Evolutionary conservation across 75 land plant genomes (phyloP), one percentile per base, ranked within the genome.

Genomic region (Ceratopteris richardii): DNA sequence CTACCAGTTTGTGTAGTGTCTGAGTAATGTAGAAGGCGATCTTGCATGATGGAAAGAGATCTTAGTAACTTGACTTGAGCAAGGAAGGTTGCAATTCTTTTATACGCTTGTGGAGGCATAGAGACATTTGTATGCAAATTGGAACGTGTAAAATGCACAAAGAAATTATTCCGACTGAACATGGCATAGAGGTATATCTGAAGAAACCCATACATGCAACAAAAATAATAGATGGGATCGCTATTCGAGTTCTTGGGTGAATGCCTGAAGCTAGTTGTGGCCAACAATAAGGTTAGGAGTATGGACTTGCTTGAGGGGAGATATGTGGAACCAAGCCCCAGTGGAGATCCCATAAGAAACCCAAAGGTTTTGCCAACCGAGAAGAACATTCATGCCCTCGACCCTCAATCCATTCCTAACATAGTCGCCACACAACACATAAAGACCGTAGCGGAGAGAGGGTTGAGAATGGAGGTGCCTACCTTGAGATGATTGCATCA

Each of bases 311-410:
- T 95, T 37, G 92, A 95, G 66, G 99, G 99, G 18, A 87, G 68
- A 37, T 95, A 77, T 67, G 99, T 95, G 1, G 88, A 83, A 64
- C 99, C 99, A 14, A 97, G 99, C 7, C 99, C 99, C 2, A 97
- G 99, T 54, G 99, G 99, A 22, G 96, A 95, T 61, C 99, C 99
- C 11, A 95, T 95, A 33, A 64, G 99, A 53, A 95, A 95, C 68
- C 99, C 99, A 0, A 95, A 95, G 66, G 99, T 95, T 18, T 61
- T 95, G 39, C 99, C 99, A 0, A 95, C 99, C 1, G 99, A 97
- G 1, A 95, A 95, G 72, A 95, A 95, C 72, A 95, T 95, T 44
- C 99, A 95, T 58, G 99, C 99, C 0, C 67, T 95, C 20, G 99
- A 95, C 63, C 99, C 99, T 44, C 99, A 95, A 60, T 64, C 99